Percentiles rank a stretch among this genome's conserved stretches.
Conservation (phyloP, 2,329 filamentous ascomycete genomes). For the Myriosclerotinia scirpicola region DNA sequence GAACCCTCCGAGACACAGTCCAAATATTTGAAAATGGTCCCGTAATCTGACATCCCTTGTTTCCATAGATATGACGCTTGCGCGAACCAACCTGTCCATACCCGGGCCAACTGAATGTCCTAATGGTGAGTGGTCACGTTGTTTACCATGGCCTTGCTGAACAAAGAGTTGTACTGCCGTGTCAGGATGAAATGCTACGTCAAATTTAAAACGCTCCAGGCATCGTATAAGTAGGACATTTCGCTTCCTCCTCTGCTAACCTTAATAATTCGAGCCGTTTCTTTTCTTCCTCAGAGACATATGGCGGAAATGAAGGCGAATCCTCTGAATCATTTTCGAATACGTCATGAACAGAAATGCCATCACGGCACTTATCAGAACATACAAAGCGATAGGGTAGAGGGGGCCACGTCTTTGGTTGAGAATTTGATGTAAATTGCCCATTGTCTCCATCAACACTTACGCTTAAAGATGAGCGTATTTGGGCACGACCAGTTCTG, state of each 20-base stretch:
- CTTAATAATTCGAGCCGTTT: neutral
- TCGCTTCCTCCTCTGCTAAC: slow-evolving; percentile 1
- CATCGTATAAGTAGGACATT: slow-evolving; percentile 3
- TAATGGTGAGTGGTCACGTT: neutral
- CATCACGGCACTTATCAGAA: neutral
- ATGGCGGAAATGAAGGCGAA: neutral
- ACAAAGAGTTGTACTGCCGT: neutral
- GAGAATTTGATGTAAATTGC: neutral
- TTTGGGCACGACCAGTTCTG: neutral
- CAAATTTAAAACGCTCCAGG: slow-evolving; percentile 6
- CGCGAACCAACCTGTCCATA: neutral
- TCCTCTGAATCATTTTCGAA: slow-evolving; percentile 14
- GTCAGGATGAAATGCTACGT: neutral
- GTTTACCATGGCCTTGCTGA: neutral
- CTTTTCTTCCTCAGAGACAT: neutral
- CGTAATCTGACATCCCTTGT: neutral
- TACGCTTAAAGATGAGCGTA: neutral
- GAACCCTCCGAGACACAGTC: neutral
- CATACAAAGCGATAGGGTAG: slow-evolving; percentile 16
- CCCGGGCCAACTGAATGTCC: neutral
- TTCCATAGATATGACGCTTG: neutral
- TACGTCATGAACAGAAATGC: neutral
- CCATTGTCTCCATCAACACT: neutral
- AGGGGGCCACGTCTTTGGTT: neutral
- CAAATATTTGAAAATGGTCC: neutral